Evolutionary conservation across 805 yeast genomes (phyloP), one percentile per base, ranked within the genome.

Genomic region (Starmerella apis): DNA sequence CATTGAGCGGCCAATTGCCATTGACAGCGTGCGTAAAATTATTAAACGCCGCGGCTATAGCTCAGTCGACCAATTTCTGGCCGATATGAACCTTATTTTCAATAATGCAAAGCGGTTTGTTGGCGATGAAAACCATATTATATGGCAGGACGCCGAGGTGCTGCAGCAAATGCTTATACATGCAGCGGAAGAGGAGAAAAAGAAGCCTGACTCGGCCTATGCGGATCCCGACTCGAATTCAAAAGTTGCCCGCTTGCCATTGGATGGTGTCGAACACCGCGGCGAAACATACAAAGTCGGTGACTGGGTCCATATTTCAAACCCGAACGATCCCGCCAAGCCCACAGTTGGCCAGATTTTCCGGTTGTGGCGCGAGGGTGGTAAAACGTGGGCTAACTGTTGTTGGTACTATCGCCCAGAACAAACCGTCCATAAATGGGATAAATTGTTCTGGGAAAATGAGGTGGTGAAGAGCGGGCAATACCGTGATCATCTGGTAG

Each of bases 381-480:
- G 88, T 49, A 80, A 81, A 60, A 77, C 81, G 53, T 88, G 88
- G 79, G 76, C 88, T 62, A 90, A 92, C 64, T 95, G 86, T 35
- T 92, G 97, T 71, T 92, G 97, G 98, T 92, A 90, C 67, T 83
- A 86, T 62, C 79, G 97, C 59, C 96, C 98, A 0, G 97, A 92
- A 65, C 96, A 94, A 73, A 92, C 98, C 0, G 94, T 92, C 41
- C 98, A 92, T 66, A 77, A 94, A 59, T 82, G 75, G 39, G 97
- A 92, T 67, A 74, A 95, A 61, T 68, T 87, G 49, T 92, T 92
- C 65, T 86, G 84, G 68, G 86, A 82, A 58, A 87, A 92, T 64
- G 98, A 92, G 69, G 97, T 92, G 31, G 86, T 90, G 66, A 92
- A 92, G 67, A 83, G 96, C 1, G 96, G 96, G 43, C 96, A 90